Base-by-base conservation (phyloP, 805 yeast species). In the Barnettozyma populi region DNA sequence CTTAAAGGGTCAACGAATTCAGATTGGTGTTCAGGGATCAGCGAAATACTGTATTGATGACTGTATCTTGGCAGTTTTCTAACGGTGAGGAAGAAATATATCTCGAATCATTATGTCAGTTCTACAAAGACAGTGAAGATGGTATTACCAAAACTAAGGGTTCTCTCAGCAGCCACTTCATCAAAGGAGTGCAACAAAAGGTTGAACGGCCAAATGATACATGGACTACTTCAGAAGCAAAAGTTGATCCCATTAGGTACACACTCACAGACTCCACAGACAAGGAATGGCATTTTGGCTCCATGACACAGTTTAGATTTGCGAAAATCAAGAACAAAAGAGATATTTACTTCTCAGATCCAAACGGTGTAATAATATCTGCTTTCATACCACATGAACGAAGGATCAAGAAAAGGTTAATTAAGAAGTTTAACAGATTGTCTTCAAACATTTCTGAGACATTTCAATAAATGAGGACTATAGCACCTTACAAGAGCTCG, bases 231-330 rank as follows among this genome's bases (percentile, higher is more conserved):
- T n/a, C 29, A 1, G 36, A 39, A 4, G 41, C 51, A 1, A 14
- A 46, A 7, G 45, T 53, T 2, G 38, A 41, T 3, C 56, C 65
- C 16, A 49, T 53, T 16, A 41, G 63, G n/a, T 74, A 67, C 53
- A 68, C 62, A 35, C 42, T 65, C 9, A 46, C 47, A 25, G 67
- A 65, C 52, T 49, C 62, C 46, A 39, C 59, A 36, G 59, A 62
- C 52, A 43, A 49, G 36, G 49, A 46, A 29, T 72, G 73, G 73
- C 57, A 62, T 41, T 54, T 74, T 44, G 81, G 82, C 0, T 70
- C 78, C 2, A 69, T 74, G 5, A 77, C 79, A 4, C 58, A 72
- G 43, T 66, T 68, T 7, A 64, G 71, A 49, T 32, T 48, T 1
- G 36, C 54, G 4, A 56, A 48, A 40, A 36, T 50, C 47, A 54